Evolutionary conservation across 1,284 basidiomycete genomes (phyloP).

Genomic region (Moniliella sp.): DNA sequence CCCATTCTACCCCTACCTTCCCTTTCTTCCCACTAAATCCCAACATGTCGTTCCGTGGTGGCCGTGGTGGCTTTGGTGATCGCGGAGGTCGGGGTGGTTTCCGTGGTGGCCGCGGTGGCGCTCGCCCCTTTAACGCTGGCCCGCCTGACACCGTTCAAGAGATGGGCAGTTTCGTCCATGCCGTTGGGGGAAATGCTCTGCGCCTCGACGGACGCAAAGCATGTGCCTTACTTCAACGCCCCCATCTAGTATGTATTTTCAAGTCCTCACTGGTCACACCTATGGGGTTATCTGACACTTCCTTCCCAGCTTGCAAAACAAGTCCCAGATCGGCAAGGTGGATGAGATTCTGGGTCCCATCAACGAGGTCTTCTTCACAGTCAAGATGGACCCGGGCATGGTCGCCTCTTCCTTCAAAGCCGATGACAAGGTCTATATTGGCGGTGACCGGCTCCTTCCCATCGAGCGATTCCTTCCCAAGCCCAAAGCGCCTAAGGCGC

Average conservation of each 20-base stretch:
- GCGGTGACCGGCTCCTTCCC: slow-evolving; percentile 79
- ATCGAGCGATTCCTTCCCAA: slow-evolving; percentile 92
- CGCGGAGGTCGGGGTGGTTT: slow-evolving; percentile 8
- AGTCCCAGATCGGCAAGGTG: slow-evolving; percentile 79
- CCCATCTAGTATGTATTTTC: slow-evolving; percentile 53
- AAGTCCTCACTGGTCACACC: background rate
- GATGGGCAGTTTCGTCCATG: slow-evolving; percentile 39
- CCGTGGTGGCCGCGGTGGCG: slow-evolving; percentile 15
- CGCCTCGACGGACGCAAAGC: slow-evolving; percentile 46
- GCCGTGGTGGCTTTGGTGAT: slow-evolving; percentile 13
- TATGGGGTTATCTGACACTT: background rate
- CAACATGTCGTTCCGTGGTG: no score
- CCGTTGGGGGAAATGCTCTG: slow-evolving; percentile 97
- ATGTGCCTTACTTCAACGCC: slow-evolving; percentile 89
- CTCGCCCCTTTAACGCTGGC: slow-evolving; percentile 15
- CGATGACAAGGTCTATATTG: slow-evolving; percentile 94
- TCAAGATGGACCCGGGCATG: slow-evolving; percentile 94
- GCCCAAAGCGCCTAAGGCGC: slow-evolving; percentile 47
- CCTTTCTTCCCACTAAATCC: no score
- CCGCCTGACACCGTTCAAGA: slow-evolving; percentile 29
- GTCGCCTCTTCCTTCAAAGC: slow-evolving; percentile 83
- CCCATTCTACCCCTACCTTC: no score
- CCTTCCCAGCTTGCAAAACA: slow-evolving; percentile 56
- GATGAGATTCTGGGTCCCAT: slow-evolving; percentile 93
- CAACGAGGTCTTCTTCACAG: slow-evolving; percentile 92